These are phyloP conservation scores for Mycena latifolia DNA, from an alignment of 768 basidiomycete genomes.

Conservation along the genomic window DNA sequence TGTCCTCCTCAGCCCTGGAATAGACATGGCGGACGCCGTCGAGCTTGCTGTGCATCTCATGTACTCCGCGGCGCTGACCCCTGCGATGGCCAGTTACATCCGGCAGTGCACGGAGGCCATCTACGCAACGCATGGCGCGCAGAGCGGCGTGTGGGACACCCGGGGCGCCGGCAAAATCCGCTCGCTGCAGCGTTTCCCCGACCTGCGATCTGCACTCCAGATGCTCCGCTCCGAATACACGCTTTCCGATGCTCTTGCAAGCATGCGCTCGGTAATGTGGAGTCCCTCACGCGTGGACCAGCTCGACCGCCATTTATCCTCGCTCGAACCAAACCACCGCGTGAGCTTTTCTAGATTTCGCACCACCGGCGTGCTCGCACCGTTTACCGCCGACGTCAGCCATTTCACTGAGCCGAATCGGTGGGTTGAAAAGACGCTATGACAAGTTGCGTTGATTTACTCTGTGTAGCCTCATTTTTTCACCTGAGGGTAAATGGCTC, in stretches of 20 bases:
- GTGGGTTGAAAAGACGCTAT: slow-evolving; percentile 36
- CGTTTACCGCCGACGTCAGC: slow-evolving; percentile 49
- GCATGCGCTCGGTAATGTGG: background rate
- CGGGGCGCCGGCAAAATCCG: slow-evolving; percentile 50
- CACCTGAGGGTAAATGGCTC: slow-evolving; percentile 59
- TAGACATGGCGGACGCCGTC: slow-evolving; percentile 40
- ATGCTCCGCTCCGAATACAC: background rate
- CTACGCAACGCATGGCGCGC: slow-evolving; percentile 40
- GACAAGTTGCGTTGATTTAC: background rate
- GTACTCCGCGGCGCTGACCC: slow-evolving; percentile 55
- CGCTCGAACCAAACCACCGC: slow-evolving; percentile 56
- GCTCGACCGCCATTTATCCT: slow-evolving; percentile 53
- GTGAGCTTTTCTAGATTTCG: slow-evolving; percentile 51
- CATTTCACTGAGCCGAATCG: slow-evolving; percentile 54
- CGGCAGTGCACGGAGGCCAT: slow-evolving; percentile 50
- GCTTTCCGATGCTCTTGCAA: background rate
- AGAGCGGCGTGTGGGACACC: slow-evolving; percentile 39
- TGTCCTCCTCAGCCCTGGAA: slow-evolving; percentile 49
- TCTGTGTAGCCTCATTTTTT: slow-evolving; percentile 57
- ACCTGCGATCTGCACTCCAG: background rate
- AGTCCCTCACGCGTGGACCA: slow-evolving; percentile 49
- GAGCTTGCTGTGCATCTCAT: slow-evolving; percentile 57
- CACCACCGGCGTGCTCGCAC: slow-evolving; percentile 53
- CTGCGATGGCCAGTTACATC: slow-evolving; percentile 49
- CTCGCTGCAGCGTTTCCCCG: slow-evolving; percentile 46